Percentiles rank a stretch among this genome's conserved stretches.
Evolutionary conservation across 1,139 yeast species (phyloP).

Genomic region (Kazachstania sp.): DNA sequence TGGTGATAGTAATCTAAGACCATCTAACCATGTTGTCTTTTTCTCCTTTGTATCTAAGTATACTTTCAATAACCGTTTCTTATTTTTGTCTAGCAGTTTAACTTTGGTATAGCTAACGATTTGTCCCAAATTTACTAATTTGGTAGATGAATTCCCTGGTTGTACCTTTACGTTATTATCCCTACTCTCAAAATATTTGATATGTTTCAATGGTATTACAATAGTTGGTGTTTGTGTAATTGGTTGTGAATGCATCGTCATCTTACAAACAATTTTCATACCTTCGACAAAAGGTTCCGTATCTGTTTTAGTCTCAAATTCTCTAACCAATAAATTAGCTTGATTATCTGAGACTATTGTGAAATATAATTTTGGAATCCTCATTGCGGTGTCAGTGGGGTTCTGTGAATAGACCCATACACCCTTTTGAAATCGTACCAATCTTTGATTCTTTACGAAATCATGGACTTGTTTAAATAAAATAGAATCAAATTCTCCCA

Average conservation of each 20-base stretch:
- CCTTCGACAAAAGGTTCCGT: slow-evolving; percentile 52
- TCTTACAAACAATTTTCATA: slow-evolving; percentile 31
- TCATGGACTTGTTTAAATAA: slow-evolving; percentile 56
- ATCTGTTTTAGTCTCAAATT: slow-evolving; percentile 42
- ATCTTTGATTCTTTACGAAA: slow-evolving; percentile 73
- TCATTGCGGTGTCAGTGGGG: slow-evolving; percentile 42
- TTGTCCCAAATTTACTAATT: slow-evolving; percentile 44
- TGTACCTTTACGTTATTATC: slow-evolving; percentile 12
- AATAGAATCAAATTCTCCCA: slow-evolving; percentile 43
- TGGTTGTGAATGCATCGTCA: slow-evolving; percentile 3
- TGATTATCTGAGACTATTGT: slow-evolving; percentile 68
- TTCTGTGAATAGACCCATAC: slow-evolving; percentile 70
- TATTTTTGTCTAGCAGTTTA: slow-evolving; percentile 38
- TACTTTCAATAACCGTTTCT: slow-evolving; percentile 43
- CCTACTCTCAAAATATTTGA: slow-evolving; percentile 17
- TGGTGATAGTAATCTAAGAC: slow-evolving; percentile 50
- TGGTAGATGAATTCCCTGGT: not conserved
- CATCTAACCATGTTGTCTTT: slow-evolving; percentile 73
- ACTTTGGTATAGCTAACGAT: slow-evolving; percentile 51
- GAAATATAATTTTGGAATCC: slow-evolving; percentile 41
- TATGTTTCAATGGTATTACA: slow-evolving; percentile 24
- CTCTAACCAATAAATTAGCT: slow-evolving; percentile 52
- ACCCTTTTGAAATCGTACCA: slow-evolving; percentile 63
- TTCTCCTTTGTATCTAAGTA: slow-evolving; percentile 66
- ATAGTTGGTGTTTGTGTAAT: slow-evolving; percentile 25